Conservation (phyloP, 1,284 basidiomycete species). For the Leccinum angustisporum region DNA sequence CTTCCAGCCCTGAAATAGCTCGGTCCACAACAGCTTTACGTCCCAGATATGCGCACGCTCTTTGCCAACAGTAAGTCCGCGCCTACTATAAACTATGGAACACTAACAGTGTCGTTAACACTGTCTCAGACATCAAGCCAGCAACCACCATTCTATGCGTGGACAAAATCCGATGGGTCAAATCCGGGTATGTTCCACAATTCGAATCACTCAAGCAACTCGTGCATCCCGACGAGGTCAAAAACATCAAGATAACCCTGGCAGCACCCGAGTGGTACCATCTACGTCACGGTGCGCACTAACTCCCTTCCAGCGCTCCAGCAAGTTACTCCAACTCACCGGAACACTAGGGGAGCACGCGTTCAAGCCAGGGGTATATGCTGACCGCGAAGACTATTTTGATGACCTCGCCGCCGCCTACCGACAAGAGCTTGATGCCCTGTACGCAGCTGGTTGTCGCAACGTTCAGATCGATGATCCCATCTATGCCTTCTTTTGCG, state of each 20-base stretch:
- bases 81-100: background rate
- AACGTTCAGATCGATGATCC: background rate
- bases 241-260: background rate
- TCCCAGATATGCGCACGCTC: background rate
- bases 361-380: constrained; percentile 3
- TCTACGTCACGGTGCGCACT: background rate
- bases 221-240: background rate
- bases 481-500: constrained; percentile 69
- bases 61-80: background rate
- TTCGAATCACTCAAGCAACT: background rate
- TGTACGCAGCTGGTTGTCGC: background rate
- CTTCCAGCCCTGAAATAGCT: background rate
- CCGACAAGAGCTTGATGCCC: background rate
- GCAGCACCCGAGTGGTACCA: background rate
- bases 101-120: background rate
- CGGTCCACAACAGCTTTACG: background rate
- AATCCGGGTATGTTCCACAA: background rate
- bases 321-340: background rate
- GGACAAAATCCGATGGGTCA: background rate
- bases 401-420: background rate
- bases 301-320: background rate
- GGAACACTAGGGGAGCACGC: constrained; percentile 21
- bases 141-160: background rate
- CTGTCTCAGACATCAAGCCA: background rate
- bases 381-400: constrained; percentile 61